A percentile compares a stretch with the other conserved stretches of the same genome.
Conservation (phyloP, 2,329 filamentous ascomycete species). For the Arthrinium phaeospermum region DNA sequence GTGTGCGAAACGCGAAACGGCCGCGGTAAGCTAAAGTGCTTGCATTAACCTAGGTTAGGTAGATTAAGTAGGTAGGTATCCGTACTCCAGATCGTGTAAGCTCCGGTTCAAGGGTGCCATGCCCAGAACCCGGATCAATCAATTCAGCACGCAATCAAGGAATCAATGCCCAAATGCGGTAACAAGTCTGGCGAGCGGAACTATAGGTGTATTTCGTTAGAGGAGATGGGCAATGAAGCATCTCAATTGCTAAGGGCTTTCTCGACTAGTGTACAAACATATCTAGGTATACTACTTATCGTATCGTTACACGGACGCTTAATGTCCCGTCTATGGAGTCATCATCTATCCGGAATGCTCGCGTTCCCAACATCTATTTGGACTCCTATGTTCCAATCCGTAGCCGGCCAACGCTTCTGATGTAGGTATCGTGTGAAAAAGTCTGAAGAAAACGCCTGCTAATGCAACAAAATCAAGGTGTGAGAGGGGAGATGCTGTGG, state of each 20-base stretch:
- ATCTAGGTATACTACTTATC: not conserved
- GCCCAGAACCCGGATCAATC: not conserved
- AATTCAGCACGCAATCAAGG: not conserved
- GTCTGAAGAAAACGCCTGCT: constrained; percentile 35
- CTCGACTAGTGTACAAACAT: constrained; percentile 3
- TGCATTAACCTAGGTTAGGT: not conserved
- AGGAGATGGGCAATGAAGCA: not conserved
- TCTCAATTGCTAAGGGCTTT: not conserved
- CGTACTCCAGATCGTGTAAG: not conserved
- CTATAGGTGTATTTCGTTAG: not conserved
- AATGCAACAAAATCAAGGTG: constrained; percentile 33
- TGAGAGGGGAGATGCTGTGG: constrained; percentile 21
- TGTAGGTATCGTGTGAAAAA: constrained; percentile 36
- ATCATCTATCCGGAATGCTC: constrained; percentile 1
- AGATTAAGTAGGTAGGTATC: too few relatives aligned
- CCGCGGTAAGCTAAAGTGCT: not conserved
- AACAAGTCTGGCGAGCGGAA: not conserved
- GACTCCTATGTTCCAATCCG: not conserved
- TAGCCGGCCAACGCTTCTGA: constrained; percentile 9
- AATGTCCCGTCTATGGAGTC: not conserved
- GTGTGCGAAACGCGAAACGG: not conserved
- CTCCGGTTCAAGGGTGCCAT: not conserved
- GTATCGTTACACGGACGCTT: constrained; percentile 3
- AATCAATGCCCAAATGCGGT: not conserved
- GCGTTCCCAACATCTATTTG: constrained; percentile 13